Evolutionary conservation across 306 rosid species (phyloP).

Genomic region (Datisca glomerata): DNA sequence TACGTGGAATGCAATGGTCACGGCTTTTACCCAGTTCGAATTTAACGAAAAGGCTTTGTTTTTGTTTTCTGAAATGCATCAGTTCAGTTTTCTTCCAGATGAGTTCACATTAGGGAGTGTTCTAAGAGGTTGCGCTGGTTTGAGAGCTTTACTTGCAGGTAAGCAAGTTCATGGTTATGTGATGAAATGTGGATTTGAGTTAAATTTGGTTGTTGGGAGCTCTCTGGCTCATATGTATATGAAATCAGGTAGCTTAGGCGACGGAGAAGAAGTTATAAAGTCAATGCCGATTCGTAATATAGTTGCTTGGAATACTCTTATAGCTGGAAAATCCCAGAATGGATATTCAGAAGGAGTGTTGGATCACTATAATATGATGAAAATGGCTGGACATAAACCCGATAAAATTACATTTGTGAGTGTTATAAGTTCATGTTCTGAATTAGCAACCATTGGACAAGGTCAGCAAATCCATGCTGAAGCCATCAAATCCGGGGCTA

Average conservation of each 20-base stretch:
- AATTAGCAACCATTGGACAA: constrained; percentile 66
- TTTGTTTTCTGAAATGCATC: constrained; percentile 49
- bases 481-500: constrained; percentile 61
- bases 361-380: constrained; percentile 60
- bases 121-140: constrained; percentile 81
- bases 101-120: constrained; percentile 72
- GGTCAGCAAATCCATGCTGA: constrained; percentile 90
- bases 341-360: constrained; percentile 48
- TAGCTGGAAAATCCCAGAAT: constrained; percentile 78
- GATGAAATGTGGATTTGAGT: constrained; percentile 61
- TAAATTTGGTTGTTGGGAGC: constrained; percentile 63
- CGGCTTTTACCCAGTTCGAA: constrained; percentile 56
- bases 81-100: constrained; percentile 55
- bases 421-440: constrained; percentile 63
- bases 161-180: constrained; percentile 61
- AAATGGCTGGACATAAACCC: constrained; percentile 54
- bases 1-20: constrained; percentile 76
- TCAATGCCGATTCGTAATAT: constrained; percentile 55
- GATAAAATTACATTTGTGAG: constrained; percentile 72
- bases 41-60: constrained; percentile 43
- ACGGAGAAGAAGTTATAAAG: constrained; percentile 53
- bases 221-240: constrained; percentile 91
- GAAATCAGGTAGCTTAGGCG: constrained; percentile 63
- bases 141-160: constrained; percentile 41
- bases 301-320: constrained; percentile 92